phyloP scores from a whole-genome alignment of 225 moss, liverwort and hornwort genomes.

The Antitrichia curtipendula region DNA sequence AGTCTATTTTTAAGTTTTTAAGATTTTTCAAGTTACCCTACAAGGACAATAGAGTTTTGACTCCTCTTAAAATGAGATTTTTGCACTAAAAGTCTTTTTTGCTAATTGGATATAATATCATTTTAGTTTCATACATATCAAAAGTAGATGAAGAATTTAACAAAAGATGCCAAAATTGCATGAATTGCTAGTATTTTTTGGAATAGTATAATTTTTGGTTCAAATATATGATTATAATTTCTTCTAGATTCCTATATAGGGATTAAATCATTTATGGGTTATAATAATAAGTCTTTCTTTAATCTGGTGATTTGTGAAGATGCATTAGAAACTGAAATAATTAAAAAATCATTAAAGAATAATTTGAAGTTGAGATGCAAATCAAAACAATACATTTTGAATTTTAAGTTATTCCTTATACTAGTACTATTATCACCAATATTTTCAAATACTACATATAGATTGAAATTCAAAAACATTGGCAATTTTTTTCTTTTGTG shows the following conservation, averaged over 20 bases:
- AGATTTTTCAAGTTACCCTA: background rate
- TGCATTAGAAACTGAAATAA: background rate
- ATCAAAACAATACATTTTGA: background rate
- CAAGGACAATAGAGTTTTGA: too few relatives aligned
- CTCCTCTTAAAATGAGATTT: background rate
- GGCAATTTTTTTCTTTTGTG: background rate
- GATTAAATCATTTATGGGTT: too few relatives aligned
- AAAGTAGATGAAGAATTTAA: background rate
- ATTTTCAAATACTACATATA: background rate
- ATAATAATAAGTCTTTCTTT: too few relatives aligned
- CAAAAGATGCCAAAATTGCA: background rate
- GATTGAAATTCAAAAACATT: too few relatives aligned
- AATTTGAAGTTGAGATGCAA: background rate
- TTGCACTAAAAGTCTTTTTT: background rate
- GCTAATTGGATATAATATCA: too few relatives aligned
- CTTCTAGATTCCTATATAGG: too few relatives aligned
- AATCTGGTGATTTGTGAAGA: background rate
- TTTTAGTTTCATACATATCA: background rate
- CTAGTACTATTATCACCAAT: background rate
- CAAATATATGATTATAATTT: accelerated
- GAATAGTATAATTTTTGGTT: accelerated
- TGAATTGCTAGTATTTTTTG: accelerated
- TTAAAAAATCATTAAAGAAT: too few relatives aligned
- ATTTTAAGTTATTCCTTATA: background rate
- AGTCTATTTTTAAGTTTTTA: too few relatives aligned